These are phyloP conservation scores for Suillus spraguei DNA, from an alignment of 768 basidiomycete species.

Conservation along the genomic window DNA sequence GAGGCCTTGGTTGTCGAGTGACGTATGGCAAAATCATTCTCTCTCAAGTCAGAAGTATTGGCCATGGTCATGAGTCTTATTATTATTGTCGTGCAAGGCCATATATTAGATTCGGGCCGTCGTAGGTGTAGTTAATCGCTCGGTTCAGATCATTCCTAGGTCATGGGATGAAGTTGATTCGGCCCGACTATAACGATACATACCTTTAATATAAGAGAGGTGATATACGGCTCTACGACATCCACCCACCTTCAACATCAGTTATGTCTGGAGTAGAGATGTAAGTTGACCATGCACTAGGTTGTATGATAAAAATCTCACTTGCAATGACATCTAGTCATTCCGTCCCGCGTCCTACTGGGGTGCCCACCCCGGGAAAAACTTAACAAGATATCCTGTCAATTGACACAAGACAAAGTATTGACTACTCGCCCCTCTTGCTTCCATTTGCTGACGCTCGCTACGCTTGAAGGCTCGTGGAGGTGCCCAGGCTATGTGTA, in stretches of 20 bases:
- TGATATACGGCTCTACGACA: neutral
- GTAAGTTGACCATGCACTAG: slow-evolving; percentile 37
- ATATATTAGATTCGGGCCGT: slow-evolving; percentile 11
- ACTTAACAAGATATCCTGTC: slow-evolving; percentile 75
- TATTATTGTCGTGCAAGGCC: neutral
- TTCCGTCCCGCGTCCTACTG: slow-evolving; percentile 21
- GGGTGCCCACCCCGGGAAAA: slow-evolving; percentile 40
- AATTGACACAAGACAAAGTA: slow-evolving; percentile 80
- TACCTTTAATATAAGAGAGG: slow-evolving; percentile 20
- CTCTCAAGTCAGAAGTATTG: neutral
- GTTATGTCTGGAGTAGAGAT: slow-evolving; percentile 66
- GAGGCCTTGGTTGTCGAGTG: neutral
- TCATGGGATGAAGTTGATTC: slow-evolving; percentile 23
- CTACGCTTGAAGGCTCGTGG: slow-evolving; percentile 50
- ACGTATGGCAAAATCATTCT: neutral
- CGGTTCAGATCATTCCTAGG: slow-evolving; percentile 5
- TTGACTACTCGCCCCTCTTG: neutral
- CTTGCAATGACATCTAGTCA: slow-evolving; percentile 18
- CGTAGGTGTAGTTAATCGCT: slow-evolving; percentile 12
- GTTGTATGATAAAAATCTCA: no score
- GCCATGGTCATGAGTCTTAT: slow-evolving; percentile 4
- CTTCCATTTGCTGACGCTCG: slow-evolving; percentile 7
- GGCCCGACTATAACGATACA: slow-evolving; percentile 13
- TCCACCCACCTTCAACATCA: slow-evolving; percentile 8
- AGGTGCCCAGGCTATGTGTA: slow-evolving; percentile 87